These are phyloP conservation scores for Peronospora farinosa DNA, from an alignment of 352 stramenopile genomes.

Conservation along the genomic window DNA sequence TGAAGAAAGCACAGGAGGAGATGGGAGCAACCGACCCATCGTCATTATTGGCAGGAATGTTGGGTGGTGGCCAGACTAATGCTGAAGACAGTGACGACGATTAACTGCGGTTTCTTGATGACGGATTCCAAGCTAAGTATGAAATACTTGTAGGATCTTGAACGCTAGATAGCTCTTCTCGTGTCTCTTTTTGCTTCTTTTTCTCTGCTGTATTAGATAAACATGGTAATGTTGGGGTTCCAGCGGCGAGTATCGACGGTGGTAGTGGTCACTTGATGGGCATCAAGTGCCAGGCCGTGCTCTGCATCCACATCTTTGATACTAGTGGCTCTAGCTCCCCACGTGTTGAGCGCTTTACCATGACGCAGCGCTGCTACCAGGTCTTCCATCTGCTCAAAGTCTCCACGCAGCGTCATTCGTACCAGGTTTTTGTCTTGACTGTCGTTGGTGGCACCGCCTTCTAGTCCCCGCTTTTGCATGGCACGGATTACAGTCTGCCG, in stretches of 20 bases:
- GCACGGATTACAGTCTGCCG: slow-evolving; percentile 71
- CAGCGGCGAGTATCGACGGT: slow-evolving; percentile 59
- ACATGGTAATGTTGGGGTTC: slow-evolving; percentile 76
- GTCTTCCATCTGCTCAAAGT: slow-evolving; percentile 34
- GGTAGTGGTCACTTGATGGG: slow-evolving; percentile 63
- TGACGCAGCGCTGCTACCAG: slow-evolving; percentile 43
- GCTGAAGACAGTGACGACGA: slow-evolving; percentile 72
- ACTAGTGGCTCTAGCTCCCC: slow-evolving; percentile 41
- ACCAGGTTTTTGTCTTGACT: slow-evolving; percentile 48
- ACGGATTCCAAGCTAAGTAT: slow-evolving; percentile 3
- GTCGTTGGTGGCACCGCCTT: slow-evolving; percentile 65
- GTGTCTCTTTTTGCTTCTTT: slow-evolving; percentile 9
- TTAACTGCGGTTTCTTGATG: slow-evolving; percentile 21
- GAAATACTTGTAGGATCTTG: not conserved
- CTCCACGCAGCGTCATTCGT: slow-evolving; percentile 49
- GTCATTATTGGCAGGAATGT: slow-evolving; percentile 62
- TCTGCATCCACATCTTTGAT: slow-evolving; percentile 42
- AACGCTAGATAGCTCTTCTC: slow-evolving; percentile 18
- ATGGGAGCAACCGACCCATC: slow-evolving; percentile 68
- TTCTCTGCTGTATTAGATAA: slow-evolving; percentile 35
- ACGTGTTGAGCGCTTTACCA: slow-evolving; percentile 56
- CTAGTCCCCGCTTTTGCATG: slow-evolving; percentile 58
- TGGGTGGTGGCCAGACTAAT: slow-evolving; percentile 50
- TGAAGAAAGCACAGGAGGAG: slow-evolving; percentile 84
- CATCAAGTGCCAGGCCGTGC: slow-evolving; percentile 30